Conservation (phyloP, 2,329 filamentous ascomycete species). For the Didymella exigua region DNA sequence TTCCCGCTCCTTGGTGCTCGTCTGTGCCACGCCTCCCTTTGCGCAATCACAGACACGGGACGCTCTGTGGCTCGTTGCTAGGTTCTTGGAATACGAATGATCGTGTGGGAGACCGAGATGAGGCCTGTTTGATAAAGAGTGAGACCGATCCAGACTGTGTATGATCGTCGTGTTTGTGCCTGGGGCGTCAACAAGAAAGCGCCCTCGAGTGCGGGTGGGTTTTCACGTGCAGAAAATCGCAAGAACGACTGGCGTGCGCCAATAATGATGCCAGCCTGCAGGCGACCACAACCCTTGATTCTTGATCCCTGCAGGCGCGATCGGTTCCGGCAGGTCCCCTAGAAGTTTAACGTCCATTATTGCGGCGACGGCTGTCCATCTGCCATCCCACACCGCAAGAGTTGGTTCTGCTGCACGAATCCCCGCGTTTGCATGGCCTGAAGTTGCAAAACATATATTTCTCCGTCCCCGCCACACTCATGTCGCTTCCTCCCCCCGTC, state of each 20-base stretch:
- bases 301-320: slow-evolving; percentile 9
- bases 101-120: not conserved
- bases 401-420: slow-evolving; percentile 12
- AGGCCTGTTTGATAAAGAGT: not conserved
- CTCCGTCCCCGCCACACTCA: slow-evolving; percentile 32
- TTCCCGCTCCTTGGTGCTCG: no score
- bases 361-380: slow-evolving; percentile 14
- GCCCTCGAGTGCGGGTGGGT: not conserved
- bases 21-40: not conserved
- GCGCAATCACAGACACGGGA: not conserved
- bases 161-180: slow-evolving; percentile 2
- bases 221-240: slow-evolving; percentile 11
- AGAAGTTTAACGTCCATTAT: slow-evolving; percentile 13
- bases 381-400: slow-evolving; percentile 18
- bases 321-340: slow-evolving; percentile 16
- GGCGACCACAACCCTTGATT: slow-evolving; percentile 1
- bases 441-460: slow-evolving; percentile 29
- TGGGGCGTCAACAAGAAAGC: not conserved
- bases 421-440: slow-evolving; percentile 24
- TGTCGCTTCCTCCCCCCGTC: slow-evolving; percentile 46
- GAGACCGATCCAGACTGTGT: not conserved
- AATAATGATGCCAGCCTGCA: no score
- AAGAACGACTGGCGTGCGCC: slow-evolving; percentile 7
- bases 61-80: not conserved
- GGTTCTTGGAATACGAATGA: not conserved